phyloP scores from a whole-genome alignment of 345 rosid genomes.

The Citrus inodora region DNA sequence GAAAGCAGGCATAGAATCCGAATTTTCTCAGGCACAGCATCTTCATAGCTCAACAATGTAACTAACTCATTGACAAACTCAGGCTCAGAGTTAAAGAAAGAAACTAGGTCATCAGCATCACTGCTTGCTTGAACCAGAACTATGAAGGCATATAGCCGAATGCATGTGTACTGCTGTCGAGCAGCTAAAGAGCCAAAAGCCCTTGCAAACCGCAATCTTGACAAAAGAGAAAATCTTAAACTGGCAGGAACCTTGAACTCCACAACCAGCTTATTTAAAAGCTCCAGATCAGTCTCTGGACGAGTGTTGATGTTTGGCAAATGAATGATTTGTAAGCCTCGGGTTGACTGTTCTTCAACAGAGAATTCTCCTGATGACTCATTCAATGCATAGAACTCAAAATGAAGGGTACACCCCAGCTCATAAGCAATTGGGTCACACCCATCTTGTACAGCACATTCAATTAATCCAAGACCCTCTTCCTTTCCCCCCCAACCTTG shows the following conservation, averaged over 20 bases:
- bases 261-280: constrained; percentile 63
- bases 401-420: constrained; percentile 90
- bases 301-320: constrained; percentile 42
- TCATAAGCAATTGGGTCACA: constrained; percentile 69
- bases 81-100: constrained; percentile 90
- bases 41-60: constrained; percentile 74
- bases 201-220: constrained; percentile 88
- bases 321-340: constrained; percentile 79
- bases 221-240: constrained; percentile 78
- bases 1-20: constrained; percentile 70
- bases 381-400: constrained; percentile 77
- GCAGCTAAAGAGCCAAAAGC: constrained; percentile 75
- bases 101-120: constrained; percentile 70
- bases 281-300: constrained; percentile 74
- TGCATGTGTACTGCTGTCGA: constrained; percentile 85
- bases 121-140: constrained; percentile 87
- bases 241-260: constrained; percentile 72
- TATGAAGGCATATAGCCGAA: constrained; percentile 87
- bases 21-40: constrained; percentile 84
- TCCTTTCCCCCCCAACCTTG: constrained; percentile 99
- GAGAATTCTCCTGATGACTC: constrained; percentile 31
- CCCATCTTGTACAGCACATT: constrained; percentile 59
- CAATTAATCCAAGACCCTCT: constrained; percentile 90
- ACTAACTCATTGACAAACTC: constrained; percentile 90
- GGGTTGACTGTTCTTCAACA: constrained; percentile 40